Evolutionary conservation across 2,329 filamentous ascomycete species (phyloP).

Genomic region (Aureobasidium zeae): DNA sequence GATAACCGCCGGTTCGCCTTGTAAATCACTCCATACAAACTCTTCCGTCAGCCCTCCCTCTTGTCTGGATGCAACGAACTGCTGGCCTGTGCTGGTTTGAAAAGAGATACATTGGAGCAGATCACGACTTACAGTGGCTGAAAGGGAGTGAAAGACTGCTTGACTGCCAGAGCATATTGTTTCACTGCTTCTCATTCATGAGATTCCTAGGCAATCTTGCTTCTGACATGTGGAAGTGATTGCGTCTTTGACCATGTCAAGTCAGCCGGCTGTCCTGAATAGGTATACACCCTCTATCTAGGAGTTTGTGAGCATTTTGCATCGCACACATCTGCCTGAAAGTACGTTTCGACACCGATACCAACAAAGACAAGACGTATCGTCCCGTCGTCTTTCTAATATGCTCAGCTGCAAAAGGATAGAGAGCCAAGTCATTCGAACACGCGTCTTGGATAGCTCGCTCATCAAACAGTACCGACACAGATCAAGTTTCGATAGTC

Average conservation of each 20-base stretch:
- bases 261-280: not conserved
- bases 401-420: too few species aligned
- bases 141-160: too few species aligned
- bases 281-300: not conserved
- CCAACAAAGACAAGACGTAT: slow-evolving; percentile 13
- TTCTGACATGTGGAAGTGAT: not conserved
- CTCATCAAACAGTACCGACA: not conserved
- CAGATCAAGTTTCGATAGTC: not conserved
- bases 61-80: slow-evolving; percentile 7
- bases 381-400: not conserved
- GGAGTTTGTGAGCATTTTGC: slow-evolving; percentile 5
- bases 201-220: not conserved
- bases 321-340: slow-evolving; percentile 13
- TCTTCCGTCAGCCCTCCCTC: slow-evolving; percentile 1
- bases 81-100: slow-evolving; percentile 15
- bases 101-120: not conserved
- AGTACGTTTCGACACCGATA: not conserved
- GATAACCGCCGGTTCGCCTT: slow-evolving; percentile 1
- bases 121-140: not conserved
- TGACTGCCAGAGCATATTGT: slow-evolving; percentile 2
- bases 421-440: not conserved
- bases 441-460: slow-evolving; percentile 8
- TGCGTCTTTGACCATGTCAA: not conserved
- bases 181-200: slow-evolving; percentile 1
- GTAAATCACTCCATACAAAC: slow-evolving; percentile 1